Evolutionary conservation across 305 asterid genomes (phyloP), one percentile per base, ranked within the genome.

Genomic region (Plantago coronopus): DNA sequence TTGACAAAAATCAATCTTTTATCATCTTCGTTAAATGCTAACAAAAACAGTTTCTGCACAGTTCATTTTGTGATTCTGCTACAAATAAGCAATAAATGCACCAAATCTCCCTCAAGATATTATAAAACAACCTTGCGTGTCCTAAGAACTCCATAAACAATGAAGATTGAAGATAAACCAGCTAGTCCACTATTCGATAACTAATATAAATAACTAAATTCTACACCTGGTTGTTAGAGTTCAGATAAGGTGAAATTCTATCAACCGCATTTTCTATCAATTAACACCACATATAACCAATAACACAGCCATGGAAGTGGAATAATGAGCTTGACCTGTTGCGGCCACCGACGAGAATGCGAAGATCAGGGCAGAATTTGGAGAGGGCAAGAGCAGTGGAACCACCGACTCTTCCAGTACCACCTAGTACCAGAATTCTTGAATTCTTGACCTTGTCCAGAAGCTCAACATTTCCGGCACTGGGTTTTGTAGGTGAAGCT

Each of bases 381-480:
- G 94, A 81, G 19, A 91, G 87, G 57, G 98, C 84, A 57, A 74
- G 27, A 65, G 96, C 98, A 29, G 96, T 89, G 48, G 96, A 91
- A 20, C 98, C 94, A 42, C 98, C 97, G 46, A 91, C 97, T 79
- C 98, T 89, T 59, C 97, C 97, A 19, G 98, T 91, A 53, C 95
- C 98, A 20, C 98, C 98, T 3, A 88, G 66, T 73, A 88, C 65
- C 65, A 91, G 67, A 38, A 88, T 63, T 78, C 87, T 78, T 1
- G 96, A 82, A 3, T 70, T 79, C 71, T 74, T 78, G 27, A 72
- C 83, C 15, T 73, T 80, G 2, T 82, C 86, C 17, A 82, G 71
- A 18, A 85, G 73, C 60, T 85, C 76, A 45, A 68, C 65, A 57
- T 73, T 74, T 29, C 48, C 48, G 12, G 7, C 59, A 40, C 16